Percentiles rank a stretch among this genome's conserved stretches.
phyloP scores from a whole-genome alignment of 2,329 filamentous ascomycete genomes.

The Massarina eburnea region DNA sequence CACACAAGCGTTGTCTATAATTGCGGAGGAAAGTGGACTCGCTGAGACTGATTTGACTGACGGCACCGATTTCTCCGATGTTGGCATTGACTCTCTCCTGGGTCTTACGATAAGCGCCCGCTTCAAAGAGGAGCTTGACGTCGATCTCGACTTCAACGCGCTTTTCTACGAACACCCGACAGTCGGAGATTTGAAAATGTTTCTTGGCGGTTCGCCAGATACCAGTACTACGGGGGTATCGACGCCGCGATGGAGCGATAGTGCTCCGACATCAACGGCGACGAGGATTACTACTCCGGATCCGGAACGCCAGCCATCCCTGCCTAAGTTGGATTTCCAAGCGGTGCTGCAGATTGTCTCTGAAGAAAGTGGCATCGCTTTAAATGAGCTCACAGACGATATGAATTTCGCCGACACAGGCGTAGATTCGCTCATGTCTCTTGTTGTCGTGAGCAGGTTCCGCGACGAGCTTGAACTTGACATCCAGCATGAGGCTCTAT shows the following conservation, averaged over 20 bases:
- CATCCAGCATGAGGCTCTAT: constrained; percentile 8
- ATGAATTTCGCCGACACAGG: constrained; percentile 29
- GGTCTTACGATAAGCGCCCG: constrained; percentile 22
- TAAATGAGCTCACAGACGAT: constrained; percentile 10
- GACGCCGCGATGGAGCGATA: constrained; percentile 21
- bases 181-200: constrained; percentile 53
- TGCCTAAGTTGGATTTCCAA: constrained; percentile 29
- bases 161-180: constrained; percentile 60
- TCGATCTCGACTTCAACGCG: constrained; percentile 13
- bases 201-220: constrained; percentile 28
- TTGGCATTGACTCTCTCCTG: constrained; percentile 33
- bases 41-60: constrained; percentile 27
- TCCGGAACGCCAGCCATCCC: not conserved
- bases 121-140: constrained; percentile 27
- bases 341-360: constrained; percentile 26
- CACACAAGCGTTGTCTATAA: constrained; percentile 15
- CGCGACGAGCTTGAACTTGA: constrained; percentile 17
- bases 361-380: constrained; percentile 9
- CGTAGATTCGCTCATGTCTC: constrained; percentile 32
- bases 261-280: constrained; percentile 1
- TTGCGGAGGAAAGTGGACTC: constrained; percentile 33
- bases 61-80: constrained; percentile 23
- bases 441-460: constrained; percentile 21
- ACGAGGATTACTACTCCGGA: constrained; percentile 13
- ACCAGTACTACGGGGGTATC: constrained; percentile 1